phyloP scores from a whole-genome alignment of 2,329 filamentous ascomycete species.

The Fusarium oxysporum region DNA sequence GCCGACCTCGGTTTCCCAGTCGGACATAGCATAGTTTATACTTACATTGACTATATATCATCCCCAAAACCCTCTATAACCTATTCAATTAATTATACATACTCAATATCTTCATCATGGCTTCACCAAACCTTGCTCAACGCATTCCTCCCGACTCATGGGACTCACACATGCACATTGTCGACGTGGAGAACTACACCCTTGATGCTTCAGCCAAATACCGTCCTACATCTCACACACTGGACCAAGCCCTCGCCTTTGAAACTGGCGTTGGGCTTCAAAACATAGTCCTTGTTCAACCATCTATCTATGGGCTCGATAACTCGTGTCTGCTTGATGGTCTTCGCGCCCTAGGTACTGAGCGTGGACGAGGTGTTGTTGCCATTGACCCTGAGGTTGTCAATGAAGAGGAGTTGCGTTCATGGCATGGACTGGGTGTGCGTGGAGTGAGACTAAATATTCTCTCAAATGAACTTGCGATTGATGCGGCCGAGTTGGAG shows the following conservation, averaged over 20 bases:
- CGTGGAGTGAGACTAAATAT: constrained; percentile 70
- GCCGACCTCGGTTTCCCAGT: constrained; percentile 22
- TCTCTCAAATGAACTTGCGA: constrained; percentile 60
- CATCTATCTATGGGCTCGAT: constrained; percentile 71
- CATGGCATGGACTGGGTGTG: constrained; percentile 69
- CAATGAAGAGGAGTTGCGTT: constrained; percentile 51
- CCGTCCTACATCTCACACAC: constrained; percentile 59
- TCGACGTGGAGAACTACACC: constrained; percentile 64
- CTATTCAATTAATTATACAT: background rate
- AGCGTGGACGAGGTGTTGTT: constrained; percentile 65
- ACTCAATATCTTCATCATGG: constrained; percentile 17
- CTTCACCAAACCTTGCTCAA: constrained; percentile 8
- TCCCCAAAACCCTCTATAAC: background rate
- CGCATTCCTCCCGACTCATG: constrained; percentile 61
- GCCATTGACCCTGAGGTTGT: constrained; percentile 62
- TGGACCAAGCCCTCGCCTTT: constrained; percentile 64
- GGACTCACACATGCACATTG: constrained; percentile 74
- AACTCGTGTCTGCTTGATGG: constrained; percentile 69
- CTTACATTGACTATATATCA: background rate
- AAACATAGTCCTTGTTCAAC: constrained; percentile 70
- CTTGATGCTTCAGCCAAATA: constrained; percentile 63
- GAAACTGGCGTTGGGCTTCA: constrained; percentile 62
- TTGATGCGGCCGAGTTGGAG: constrained; percentile 56
- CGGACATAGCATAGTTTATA: background rate
- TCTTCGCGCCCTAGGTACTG: constrained; percentile 60